Conservation (phyloP, 176 grass and related monocot species). For the Juncus effusus region DNA sequence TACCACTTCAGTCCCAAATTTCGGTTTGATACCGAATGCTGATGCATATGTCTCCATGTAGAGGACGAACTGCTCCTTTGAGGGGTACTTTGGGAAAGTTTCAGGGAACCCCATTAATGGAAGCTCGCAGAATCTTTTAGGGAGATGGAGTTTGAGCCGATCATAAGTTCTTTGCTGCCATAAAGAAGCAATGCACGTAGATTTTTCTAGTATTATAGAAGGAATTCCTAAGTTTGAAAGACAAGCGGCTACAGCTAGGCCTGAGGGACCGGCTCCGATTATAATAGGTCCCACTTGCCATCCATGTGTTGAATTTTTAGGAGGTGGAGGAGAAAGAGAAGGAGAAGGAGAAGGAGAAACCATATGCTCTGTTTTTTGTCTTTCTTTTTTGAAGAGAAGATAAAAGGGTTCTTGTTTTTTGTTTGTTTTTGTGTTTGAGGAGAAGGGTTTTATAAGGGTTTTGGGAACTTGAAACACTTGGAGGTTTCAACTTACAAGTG, state of each 20-base stretch:
- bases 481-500: conserved; percentile 16
- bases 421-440: conserved; percentile 19
- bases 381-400: conserved; percentile 19
- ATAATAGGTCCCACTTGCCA: conserved; percentile 66
- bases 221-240: conserved; percentile 65
- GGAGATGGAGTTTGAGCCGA: conserved; percentile 87
- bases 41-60: conserved; percentile 76
- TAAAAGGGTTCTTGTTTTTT: neutral
- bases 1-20: conserved; percentile 54
- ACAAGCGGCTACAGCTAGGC: conserved; percentile 71
- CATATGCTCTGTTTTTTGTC: conserved; percentile 3
- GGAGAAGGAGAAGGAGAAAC: conserved; percentile 1
- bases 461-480: conserved; percentile 21
- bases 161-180: conserved; percentile 92
- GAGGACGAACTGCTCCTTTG: conserved; percentile 75
- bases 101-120: conserved; percentile 66
- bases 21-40: conserved; percentile 46
- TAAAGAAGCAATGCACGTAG: conserved; percentile 70
- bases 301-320: neutral
- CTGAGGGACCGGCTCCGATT: conserved; percentile 84
- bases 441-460: conserved; percentile 51
- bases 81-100: conserved; percentile 64
- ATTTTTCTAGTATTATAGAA: conserved; percentile 65
- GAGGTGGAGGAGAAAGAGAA: conserved; percentile 16
- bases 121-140: conserved; percentile 91